These are phyloP conservation scores for Pilasporangium apinafurcum DNA, from an alignment of 352 stramenopile species.

Conservation along the genomic window DNA sequence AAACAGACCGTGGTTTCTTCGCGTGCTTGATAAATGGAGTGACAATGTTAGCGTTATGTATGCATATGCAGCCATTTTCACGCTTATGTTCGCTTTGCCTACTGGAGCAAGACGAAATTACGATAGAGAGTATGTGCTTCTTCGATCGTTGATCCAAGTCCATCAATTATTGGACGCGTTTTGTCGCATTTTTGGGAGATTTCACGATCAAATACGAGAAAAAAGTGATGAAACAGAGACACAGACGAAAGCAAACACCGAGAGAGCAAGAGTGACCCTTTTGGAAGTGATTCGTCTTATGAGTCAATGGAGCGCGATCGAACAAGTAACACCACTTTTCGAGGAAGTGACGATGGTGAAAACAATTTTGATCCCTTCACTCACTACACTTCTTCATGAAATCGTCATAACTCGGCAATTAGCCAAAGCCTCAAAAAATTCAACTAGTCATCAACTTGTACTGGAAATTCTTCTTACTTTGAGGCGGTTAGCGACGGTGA, in stretches of 20 bases:
- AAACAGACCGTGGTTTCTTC: slow-evolving; percentile 6
- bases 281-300: slow-evolving; percentile 2
- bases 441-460: no score
- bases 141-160: background rate
- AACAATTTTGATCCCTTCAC: background rate
- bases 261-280: background rate
- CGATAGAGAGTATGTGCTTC: background rate
- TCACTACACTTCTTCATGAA: background rate
- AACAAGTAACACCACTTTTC: background rate
- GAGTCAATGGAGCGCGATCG: slow-evolving; percentile 3
- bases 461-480: no score
- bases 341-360: background rate
- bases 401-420: background rate
- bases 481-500: no score
- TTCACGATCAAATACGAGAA: no score
- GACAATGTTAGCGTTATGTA: slow-evolving; percentile 5
- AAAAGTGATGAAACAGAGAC: no score
- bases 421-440: no score
- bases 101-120: background rate
- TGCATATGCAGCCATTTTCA: slow-evolving; percentile 10
- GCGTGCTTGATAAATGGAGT: slow-evolving; percentile 4
- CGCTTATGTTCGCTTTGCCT: slow-evolving; percentile 11
- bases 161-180: background rate
- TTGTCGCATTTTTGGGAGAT: background rate
- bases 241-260: background rate